A percentile compares a stretch with the other conserved stretches of the same genome.
Evolutionary conservation across 306 rosid species (phyloP).

Genomic region (Prunus padus): DNA sequence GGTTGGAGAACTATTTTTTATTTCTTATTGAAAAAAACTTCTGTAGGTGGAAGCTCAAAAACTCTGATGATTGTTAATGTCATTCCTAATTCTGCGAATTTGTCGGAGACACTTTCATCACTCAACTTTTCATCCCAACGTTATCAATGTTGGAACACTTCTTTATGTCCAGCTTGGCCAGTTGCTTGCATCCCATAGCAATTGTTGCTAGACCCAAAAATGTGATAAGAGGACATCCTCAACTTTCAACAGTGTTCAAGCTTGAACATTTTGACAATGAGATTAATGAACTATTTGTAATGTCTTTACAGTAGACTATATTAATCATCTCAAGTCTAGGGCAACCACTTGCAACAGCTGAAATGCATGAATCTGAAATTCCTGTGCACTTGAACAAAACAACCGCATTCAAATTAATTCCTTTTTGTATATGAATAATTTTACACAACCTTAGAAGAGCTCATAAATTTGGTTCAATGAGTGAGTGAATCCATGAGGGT

Average conservation of each 20-base stretch:
- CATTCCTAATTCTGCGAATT: constrained; percentile 65
- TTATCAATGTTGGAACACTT: constrained; percentile 76
- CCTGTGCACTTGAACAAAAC: constrained; percentile 63
- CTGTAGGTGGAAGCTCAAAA: constrained; percentile 83
- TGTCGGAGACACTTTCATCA: constrained; percentile 70
- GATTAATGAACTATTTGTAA: constrained; percentile 58
- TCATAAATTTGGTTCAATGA: too few species aligned
- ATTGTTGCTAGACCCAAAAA: constrained; percentile 69
- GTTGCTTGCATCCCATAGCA: constrained; percentile 65
- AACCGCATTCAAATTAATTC: constrained; percentile 5
- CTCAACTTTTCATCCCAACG: constrained; percentile 78
- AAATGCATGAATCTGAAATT: constrained; percentile 72
- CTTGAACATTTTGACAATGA: constrained; percentile 62
- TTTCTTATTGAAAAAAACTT: not conserved
- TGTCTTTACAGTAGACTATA: constrained; percentile 69
- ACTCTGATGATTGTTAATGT: constrained; percentile 82
- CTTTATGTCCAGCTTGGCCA: constrained; percentile 73
- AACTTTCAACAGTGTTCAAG: constrained; percentile 68
- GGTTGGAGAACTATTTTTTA: not conserved
- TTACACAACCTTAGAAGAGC: too few species aligned
- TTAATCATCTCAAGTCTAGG: constrained; percentile 72
- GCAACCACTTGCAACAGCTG: constrained; percentile 77
- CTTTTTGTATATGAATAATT: too few species aligned
- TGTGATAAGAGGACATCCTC: constrained; percentile 75
- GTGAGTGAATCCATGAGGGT: too few species aligned